Conservation (phyloP, 805 yeast species). For the Candida insectalens region DNA sequence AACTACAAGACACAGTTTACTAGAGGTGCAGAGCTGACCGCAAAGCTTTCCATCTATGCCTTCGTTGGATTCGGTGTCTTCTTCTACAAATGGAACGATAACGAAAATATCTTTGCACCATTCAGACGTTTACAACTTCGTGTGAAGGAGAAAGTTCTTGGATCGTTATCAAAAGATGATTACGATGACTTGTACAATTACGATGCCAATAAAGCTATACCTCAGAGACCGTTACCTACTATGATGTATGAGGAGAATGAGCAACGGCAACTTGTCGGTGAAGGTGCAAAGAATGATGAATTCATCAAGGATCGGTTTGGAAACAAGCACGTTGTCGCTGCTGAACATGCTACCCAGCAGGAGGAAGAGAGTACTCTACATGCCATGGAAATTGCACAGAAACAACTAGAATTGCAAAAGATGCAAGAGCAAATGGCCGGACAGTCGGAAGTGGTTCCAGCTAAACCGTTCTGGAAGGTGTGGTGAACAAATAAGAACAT, state of each 20-base stretch:
- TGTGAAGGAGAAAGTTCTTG: slow-evolving; percentile 42
- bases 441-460: neutral
- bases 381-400: slow-evolving; percentile 36
- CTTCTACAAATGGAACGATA: slow-evolving; percentile 77
- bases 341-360: slow-evolving; percentile 59
- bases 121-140: slow-evolving; percentile 55
- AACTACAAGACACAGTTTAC: slow-evolving; percentile 43
- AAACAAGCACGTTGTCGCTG: slow-evolving; percentile 61
- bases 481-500: slow-evolving; percentile 12
- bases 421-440: slow-evolving; percentile 6
- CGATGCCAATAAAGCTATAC: slow-evolving; percentile 30
- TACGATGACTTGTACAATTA: slow-evolving; percentile 45
- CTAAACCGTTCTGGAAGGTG: slow-evolving; percentile 19
- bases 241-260: slow-evolving; percentile 29
- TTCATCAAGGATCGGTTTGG: slow-evolving; percentile 54
- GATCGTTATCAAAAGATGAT: slow-evolving; percentile 48
- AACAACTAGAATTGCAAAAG: slow-evolving; percentile 15
- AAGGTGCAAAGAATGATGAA: slow-evolving; percentile 24
- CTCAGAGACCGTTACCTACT: slow-evolving; percentile 28
- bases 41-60: slow-evolving; percentile 37
- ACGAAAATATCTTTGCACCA: slow-evolving; percentile 63
- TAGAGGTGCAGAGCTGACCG: slow-evolving; percentile 51
- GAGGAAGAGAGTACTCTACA: slow-evolving; percentile 47
- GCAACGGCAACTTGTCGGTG: slow-evolving; percentile 26
- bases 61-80: slow-evolving; percentile 53